Conservation (phyloP, 768 basidiomycete species). For the Lyophyllum decastes region DNA sequence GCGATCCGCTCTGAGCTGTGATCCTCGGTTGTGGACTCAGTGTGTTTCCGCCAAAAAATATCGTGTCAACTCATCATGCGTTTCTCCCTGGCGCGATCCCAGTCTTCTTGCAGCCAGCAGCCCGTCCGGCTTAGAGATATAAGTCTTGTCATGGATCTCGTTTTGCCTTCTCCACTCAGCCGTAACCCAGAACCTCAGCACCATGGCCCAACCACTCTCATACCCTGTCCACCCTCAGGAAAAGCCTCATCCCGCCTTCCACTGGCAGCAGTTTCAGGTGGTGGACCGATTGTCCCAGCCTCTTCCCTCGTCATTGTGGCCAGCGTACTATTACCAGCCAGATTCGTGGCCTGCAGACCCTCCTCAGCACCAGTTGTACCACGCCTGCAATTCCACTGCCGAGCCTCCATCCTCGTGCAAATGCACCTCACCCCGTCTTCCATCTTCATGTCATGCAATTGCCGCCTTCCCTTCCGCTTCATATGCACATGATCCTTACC, state of each 20-base stretch:
- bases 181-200: not conserved
- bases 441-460: not conserved
- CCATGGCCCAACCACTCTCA: conserved; percentile 3
- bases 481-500: not conserved
- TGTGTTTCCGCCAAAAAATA: not conserved
- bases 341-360: not conserved
- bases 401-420: not conserved
- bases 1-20: conserved; percentile 29
- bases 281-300: not conserved
- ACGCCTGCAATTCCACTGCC: not conserved
- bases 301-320: not conserved
- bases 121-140: conserved; percentile 3
- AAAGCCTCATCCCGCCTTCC: not conserved
- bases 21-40: conserved; percentile 32
- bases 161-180: not conserved
- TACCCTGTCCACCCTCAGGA: too few species aligned
- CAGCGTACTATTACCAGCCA: not conserved
- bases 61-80: not conserved
- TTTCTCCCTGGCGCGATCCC: not conserved
- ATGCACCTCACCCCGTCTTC: not conserved
- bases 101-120: not conserved
- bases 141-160: conserved; percentile 10
- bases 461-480: not conserved
- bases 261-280: not conserved
- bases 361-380: not conserved